Evolutionary conservation across 2,329 filamentous ascomycete species (phyloP).

Genomic region (Cladosporium cucumerinum): DNA sequence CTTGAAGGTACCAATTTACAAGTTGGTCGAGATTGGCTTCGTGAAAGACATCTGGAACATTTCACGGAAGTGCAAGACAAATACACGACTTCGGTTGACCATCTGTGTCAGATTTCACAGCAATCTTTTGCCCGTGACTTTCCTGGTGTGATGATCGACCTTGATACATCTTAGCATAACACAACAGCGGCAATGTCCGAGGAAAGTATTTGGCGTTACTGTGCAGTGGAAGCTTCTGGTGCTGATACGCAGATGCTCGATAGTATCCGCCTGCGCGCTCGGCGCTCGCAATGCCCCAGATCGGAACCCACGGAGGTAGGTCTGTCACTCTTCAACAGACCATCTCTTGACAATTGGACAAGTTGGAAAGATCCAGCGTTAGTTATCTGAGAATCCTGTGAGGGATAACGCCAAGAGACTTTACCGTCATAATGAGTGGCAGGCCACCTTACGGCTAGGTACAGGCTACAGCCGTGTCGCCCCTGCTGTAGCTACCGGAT

Average conservation of each 20-base stretch:
- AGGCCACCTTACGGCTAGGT: neutral
- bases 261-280: neutral
- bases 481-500: neutral
- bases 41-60: constrained; percentile 60
- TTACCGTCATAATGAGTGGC: neutral
- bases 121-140: no score
- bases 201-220: neutral
- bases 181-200: neutral
- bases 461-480: neutral
- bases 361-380: neutral
- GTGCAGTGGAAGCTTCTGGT: neutral
- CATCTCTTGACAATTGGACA: neutral
- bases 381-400: neutral
- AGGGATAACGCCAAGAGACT: neutral
- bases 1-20: constrained; percentile 56
- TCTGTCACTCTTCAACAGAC: neutral
- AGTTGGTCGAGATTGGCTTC: constrained; percentile 66
- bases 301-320: neutral
- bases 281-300: no score
- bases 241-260: neutral
- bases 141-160: neutral
- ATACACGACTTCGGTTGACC: neutral
- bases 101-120: neutral
- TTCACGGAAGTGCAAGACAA: neutral
- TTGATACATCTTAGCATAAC: neutral